A percentile compares a stretch with the other conserved stretches of the same genome.
Conservation (phyloP, 2,329 filamentous ascomycete genomes). For the Cryphonectria radicalis region DNA sequence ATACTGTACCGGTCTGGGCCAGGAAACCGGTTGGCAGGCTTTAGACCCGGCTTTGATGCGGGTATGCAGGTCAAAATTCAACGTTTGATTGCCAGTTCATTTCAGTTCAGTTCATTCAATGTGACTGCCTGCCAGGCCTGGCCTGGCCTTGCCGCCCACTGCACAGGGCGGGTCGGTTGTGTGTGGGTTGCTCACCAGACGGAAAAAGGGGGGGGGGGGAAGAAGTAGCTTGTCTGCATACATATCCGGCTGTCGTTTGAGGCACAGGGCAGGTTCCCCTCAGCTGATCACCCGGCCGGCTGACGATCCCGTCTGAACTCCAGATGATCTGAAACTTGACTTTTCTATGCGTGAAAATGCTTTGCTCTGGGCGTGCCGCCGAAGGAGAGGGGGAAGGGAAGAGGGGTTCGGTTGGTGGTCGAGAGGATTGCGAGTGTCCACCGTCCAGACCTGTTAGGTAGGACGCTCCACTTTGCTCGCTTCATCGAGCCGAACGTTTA, state of each 20-base stretch:
- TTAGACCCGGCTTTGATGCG: neutral
- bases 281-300: neutral
- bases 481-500: neutral
- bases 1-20: neutral
- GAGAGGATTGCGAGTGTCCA: neutral
- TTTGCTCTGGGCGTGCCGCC: neutral
- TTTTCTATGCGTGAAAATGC: neutral
- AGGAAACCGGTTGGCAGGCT: neutral
- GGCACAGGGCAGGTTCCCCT: neutral
- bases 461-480: neutral
- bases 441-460: neutral
- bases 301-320: neutral
- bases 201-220: no score
- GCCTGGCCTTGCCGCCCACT: neutral
- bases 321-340: neutral
- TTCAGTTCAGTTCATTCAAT: neutral
- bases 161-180: neutral
- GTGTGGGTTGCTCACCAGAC: neutral
- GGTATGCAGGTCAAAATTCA: neutral
- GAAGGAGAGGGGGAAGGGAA: no score
- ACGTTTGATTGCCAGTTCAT: slow-evolving; percentile 1
- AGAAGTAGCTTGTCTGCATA: neutral
- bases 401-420: neutral
- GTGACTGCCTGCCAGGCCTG: neutral
- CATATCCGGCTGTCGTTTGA: neutral